Evolutionary conservation across 148 eudicot genomes (phyloP).

Genomic region (Drosera capensis): DNA sequence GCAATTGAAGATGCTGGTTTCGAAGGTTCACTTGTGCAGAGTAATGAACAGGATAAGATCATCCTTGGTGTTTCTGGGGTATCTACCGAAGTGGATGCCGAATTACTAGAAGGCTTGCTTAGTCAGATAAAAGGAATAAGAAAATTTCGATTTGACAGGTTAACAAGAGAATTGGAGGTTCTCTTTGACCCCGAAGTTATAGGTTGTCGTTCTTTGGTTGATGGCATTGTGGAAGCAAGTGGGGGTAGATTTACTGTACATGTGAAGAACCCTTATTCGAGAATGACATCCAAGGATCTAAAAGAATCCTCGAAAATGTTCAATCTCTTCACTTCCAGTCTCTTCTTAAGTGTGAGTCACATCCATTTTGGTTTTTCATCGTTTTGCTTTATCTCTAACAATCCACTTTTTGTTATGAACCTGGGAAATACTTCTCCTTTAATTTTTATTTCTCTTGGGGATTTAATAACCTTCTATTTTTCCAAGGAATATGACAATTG

Average conservation of each 20-base stretch:
- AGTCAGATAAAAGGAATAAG: conserved; percentile 57
- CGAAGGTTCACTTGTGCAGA: conserved; percentile 89
- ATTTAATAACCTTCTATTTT: too few species aligned
- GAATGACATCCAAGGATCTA: conserved; percentile 74
- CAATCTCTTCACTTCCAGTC: conserved; percentile 58
- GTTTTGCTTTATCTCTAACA: background rate
- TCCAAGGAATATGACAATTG: too few species aligned
- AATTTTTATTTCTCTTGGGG: too few species aligned
- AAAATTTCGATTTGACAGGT: conserved; percentile 35
- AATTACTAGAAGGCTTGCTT: conserved; percentile 48
- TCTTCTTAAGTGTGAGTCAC: conserved; percentile 73
- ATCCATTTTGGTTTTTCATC: background rate
- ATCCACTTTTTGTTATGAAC: background rate
- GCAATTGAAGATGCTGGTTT: conserved; percentile 99
- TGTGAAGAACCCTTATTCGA: conserved; percentile 72
- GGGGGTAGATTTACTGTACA: conserved; percentile 43
- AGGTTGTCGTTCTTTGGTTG: conserved; percentile 64
- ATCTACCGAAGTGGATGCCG: conserved; percentile 41
- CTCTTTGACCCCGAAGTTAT: conserved; percentile 81
- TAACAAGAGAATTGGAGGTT: conserved; percentile 53
- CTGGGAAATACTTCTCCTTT: background rate
- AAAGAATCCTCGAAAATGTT: conserved; percentile 85
- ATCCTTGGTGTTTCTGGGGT: conserved; percentile 48
- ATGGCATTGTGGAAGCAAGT: conserved; percentile 56
- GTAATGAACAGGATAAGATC: conserved; percentile 76